Evolutionary conservation across 192 early-diverging fungal species (phyloP), one percentile per base, ranked within the genome.

Genomic region (Umbelopsis isabellina): DNA sequence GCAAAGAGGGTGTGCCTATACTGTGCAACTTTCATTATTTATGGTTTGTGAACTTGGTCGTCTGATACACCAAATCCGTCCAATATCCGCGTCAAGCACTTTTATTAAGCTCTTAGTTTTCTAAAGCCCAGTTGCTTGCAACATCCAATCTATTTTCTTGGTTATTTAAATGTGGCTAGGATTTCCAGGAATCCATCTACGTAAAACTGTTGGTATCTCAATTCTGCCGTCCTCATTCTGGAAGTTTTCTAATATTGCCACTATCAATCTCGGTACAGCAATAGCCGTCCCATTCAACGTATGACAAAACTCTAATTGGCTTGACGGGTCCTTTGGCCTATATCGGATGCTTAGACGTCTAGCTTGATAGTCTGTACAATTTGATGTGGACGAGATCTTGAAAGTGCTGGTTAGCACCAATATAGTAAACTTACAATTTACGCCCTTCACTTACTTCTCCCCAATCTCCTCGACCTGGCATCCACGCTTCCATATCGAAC

Each of bases 401-500:
- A 1, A 49, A 65, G 7, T 10, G 45, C 2, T 15, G 37, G 21
- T 37, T 20, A 58, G 46, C 15, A 67, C 16, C 5, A 5, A 10
- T 8, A 11, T 2, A 33, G 27, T 10, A 2, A 25, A 0, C 4
- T 41, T 15, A 70, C 44, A 20, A 15, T 25, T 70, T 15, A 46
- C 18, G 16, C 46, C 22, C 27, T 46, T 22, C n/a, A 49, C 46
- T 75, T 72, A 90, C 86, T 78, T 95, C 93, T 9, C 92, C 93
- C 92, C 91, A 93, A 11, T 73, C 78, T 27, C 88, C 82, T 53
- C 91, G 82, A 11, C 94, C 96, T 7, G 96, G 95, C 94, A 98
- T 97, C 96, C 96, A 98, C 30, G 94, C 94, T 77, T 98, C 96
- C 67, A 98, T 94, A 66, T 98, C 96, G 67, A 90, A 92, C 51